Conservation (phyloP, 2,329 filamentous ascomycete genomes). For the Colletotrichum echinochloae region DNA sequence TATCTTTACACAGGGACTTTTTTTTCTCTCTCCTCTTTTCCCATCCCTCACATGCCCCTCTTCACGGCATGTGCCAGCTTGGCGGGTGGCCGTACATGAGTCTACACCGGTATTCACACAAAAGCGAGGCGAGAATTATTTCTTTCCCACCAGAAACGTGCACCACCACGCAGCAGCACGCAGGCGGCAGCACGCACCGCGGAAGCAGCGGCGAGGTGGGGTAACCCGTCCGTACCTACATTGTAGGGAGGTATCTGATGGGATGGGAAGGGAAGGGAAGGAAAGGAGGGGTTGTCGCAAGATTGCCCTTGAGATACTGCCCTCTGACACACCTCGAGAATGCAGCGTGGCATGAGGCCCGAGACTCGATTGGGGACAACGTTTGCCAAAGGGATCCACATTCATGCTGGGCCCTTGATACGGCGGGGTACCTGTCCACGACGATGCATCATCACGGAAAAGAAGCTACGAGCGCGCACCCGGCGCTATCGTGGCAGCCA, state of each 20-base stretch:
- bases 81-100: too few species aligned
- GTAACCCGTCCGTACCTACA: background rate
- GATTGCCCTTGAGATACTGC: constrained; percentile 29
- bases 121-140: constrained; percentile 35
- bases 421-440: constrained; percentile 29
- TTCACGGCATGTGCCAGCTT: constrained; percentile 1
- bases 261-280: background rate
- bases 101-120: background rate
- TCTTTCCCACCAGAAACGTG: background rate
- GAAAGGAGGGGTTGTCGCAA: constrained; percentile 40
- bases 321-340: constrained; percentile 33
- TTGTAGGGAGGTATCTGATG: background rate
- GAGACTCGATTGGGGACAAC: constrained; percentile 30
- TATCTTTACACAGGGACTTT: constrained; percentile 1
- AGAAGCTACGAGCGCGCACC: constrained; percentile 12
- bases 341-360: constrained; percentile 31
- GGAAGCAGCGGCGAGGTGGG: constrained; percentile 27
- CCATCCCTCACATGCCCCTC: background rate
- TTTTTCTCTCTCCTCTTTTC: too few species aligned
- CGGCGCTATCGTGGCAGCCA: background rate
- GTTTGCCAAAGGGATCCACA: constrained; percentile 27
- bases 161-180: constrained; percentile 1
- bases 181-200: background rate
- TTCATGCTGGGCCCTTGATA: constrained; percentile 16
- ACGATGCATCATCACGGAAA: constrained; percentile 22